phyloP scores from a whole-genome alignment of 176 grass and related monocot genomes.

The Carex pumila region DNA sequence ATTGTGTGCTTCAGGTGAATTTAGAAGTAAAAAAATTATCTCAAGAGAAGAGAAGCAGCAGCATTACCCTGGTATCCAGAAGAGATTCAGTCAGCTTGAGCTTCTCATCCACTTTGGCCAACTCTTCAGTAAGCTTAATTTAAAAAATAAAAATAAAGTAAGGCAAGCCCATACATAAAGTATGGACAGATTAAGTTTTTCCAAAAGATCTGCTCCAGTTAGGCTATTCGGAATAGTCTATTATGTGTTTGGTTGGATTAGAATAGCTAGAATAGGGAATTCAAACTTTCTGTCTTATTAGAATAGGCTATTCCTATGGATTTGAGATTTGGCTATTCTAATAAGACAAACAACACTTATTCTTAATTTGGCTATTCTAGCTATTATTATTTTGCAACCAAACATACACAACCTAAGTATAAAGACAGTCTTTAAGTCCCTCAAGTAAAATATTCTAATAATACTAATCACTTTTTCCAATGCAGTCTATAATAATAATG shows the following conservation, averaged over 20 bases:
- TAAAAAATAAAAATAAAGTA: conserved; percentile 25
- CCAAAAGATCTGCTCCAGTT: neutral
- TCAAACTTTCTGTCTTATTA: too few species aligned
- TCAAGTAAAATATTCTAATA: neutral
- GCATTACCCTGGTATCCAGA: conserved; percentile 74
- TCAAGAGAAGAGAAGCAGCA: neutral
- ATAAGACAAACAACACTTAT: too few species aligned
- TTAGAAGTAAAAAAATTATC: neutral
- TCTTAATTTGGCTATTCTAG: too few species aligned
- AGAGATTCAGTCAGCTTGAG: conserved; percentile 94
- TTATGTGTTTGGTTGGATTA: too few species aligned
- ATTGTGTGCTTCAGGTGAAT: neutral
- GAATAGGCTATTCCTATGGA: too few species aligned
- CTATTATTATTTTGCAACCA: too few species aligned
- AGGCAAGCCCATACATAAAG: neutral
- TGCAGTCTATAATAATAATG: too few species aligned
- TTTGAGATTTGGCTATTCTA: too few species aligned
- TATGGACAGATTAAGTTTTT: neutral
- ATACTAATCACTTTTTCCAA: neutral
- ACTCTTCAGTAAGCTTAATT: conserved; percentile 93
- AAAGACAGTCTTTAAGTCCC: neutral
- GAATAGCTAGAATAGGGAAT: too few species aligned
- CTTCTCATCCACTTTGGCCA: conserved; percentile 82
- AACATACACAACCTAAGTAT: neutral
- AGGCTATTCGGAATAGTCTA: too few species aligned